These are phyloP conservation scores for Botryotinia calthae DNA, from an alignment of 2,329 filamentous ascomycete genomes.

Conservation along the genomic window DNA sequence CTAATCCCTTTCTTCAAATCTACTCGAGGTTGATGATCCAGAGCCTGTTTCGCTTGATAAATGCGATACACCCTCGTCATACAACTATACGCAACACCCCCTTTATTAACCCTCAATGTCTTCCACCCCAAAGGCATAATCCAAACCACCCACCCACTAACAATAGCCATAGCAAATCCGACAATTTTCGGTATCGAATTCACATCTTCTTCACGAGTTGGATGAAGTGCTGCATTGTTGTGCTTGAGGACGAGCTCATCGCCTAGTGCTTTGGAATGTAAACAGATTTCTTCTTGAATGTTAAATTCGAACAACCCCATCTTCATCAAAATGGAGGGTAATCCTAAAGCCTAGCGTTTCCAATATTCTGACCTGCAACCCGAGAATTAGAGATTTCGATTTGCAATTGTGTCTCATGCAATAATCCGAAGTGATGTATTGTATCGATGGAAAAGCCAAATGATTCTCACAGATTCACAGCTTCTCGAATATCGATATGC, in stretches of 20 bases:
- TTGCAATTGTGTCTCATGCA: not conserved
- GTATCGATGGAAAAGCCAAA: not conserved
- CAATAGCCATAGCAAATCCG: constrained; percentile 18
- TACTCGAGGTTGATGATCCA: not conserved
- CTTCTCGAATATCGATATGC: not conserved
- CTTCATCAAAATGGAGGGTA: not conserved
- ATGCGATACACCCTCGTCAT: not conserved
- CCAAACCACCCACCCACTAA: constrained; percentile 27
- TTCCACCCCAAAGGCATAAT: constrained; percentile 19
- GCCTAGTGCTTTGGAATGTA: constrained; percentile 27
- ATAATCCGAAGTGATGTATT: not conserved
- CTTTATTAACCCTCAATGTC: not conserved
- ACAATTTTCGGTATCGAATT: constrained; percentile 19
- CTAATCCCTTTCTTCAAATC: not conserved
- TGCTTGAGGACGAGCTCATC: constrained; percentile 27
- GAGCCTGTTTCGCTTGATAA: not conserved
- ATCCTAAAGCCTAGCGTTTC: too few relatives aligned
- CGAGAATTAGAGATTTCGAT: not conserved
- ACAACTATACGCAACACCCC: not conserved
- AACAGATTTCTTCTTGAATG: constrained; percentile 25
- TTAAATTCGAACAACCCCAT: not conserved
- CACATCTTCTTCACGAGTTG: constrained; percentile 18
- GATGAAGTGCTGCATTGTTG: constrained; percentile 30
- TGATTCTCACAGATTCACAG: not conserved
- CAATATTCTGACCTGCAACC: not conserved